Evolutionary conservation across 2,329 filamentous ascomycete species (phyloP).

Genomic region (Claviceps sp.): DNA sequence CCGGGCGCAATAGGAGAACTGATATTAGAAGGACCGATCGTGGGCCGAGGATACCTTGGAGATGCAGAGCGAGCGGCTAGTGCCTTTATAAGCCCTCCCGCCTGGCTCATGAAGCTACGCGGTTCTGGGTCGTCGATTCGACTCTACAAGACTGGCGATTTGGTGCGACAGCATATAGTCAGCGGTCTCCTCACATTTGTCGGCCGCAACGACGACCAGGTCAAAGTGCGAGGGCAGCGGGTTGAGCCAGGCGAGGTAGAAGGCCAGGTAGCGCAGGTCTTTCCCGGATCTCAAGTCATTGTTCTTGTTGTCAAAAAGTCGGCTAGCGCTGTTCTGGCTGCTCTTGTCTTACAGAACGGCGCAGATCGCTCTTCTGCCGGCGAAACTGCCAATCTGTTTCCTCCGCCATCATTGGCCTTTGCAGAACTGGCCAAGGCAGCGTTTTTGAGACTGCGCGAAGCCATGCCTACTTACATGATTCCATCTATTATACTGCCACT

Average conservation of each 20-base stretch:
- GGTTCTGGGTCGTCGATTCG: background rate
- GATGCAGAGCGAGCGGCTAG: constrained; percentile 6
- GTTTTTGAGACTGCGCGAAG: background rate
- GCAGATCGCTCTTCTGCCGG: background rate
- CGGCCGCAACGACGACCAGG: constrained; percentile 3
- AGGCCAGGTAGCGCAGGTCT: background rate
- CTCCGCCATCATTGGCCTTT: background rate
- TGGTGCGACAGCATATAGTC: constrained; percentile 1
- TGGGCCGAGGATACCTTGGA: constrained; percentile 9
- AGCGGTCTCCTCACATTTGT: constrained; percentile 5
- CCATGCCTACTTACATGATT: background rate
- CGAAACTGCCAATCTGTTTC: background rate
- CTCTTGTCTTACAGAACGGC: background rate
- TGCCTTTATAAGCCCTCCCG: constrained; percentile 2
- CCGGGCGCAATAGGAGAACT: constrained; percentile 10
- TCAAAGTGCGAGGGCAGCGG: constrained; percentile 9
- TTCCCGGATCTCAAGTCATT: background rate
- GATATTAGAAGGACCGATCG: constrained; percentile 9
- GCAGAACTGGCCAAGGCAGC: background rate
- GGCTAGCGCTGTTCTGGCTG: background rate
- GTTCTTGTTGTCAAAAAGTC: background rate
- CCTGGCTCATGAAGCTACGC: constrained; percentile 1
- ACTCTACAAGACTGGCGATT: constrained; percentile 6
- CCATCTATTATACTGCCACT: background rate
- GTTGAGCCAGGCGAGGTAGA: constrained; percentile 10